Evolutionary conservation across 805 yeast species (phyloP).

Genomic region (Tetrapisispora namnaoensis): DNA sequence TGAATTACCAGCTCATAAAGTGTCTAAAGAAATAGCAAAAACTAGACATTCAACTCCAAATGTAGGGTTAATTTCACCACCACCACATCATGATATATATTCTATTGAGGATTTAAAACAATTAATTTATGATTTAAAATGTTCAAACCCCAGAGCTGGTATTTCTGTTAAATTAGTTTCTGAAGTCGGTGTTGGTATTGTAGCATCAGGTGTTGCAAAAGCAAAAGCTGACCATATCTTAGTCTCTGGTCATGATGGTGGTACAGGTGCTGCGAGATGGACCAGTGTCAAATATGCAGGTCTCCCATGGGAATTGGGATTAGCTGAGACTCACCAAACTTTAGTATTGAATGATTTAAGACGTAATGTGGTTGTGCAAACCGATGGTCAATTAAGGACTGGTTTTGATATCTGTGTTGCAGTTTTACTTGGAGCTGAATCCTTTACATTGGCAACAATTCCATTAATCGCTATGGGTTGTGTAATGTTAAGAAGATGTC

Average conservation of each 20-base stretch:
- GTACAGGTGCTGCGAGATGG: slow-evolving; percentile 98
- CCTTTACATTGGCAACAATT: slow-evolving; percentile 96
- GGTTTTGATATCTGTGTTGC: slow-evolving; percentile 97
- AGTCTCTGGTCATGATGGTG: slow-evolving; percentile 98
- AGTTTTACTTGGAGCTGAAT: slow-evolving; percentile 93
- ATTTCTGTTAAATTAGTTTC: slow-evolving; percentile 94
- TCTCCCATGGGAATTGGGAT: slow-evolving; percentile 96
- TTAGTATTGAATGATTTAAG: slow-evolving; percentile 89
- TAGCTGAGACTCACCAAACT: slow-evolving; percentile 97
- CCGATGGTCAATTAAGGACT: slow-evolving; percentile 97
- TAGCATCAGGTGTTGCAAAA: slow-evolving; percentile 98
- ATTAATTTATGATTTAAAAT: slow-evolving; percentile 89
- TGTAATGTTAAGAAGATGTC: slow-evolving; percentile 93
- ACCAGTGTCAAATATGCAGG: slow-evolving; percentile 97
- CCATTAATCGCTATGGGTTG: slow-evolving; percentile 97
- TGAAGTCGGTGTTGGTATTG: slow-evolving; percentile 98
- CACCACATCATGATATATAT: slow-evolving; percentile 97
- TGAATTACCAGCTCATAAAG: slow-evolving; percentile 93
- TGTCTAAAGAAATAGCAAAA: slow-evolving; percentile 76
- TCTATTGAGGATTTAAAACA: slow-evolving; percentile 97
- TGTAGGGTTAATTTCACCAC: slow-evolving; percentile 95
- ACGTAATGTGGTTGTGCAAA: slow-evolving; percentile 90
- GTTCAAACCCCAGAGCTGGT: slow-evolving; percentile 94
- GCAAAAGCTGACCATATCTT: slow-evolving; percentile 96
- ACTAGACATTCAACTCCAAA: slow-evolving; percentile 96